Conservation (phyloP, 1,284 basidiomycete genomes). For the Moesziomyces antarcticus region DNA sequence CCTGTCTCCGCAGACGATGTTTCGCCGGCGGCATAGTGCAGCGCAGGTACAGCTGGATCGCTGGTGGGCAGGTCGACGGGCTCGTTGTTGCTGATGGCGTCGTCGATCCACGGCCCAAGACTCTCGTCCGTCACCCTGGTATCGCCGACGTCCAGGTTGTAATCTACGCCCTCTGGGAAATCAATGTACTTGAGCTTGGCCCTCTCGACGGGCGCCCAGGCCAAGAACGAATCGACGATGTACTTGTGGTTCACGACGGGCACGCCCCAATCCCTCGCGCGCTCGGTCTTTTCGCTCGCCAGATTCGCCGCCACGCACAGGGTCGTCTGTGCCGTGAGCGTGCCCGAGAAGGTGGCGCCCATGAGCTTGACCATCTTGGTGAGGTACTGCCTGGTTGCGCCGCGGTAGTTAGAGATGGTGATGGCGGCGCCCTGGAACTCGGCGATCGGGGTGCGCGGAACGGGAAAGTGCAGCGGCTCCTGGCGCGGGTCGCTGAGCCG, state of each 20-base stretch:
- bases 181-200: conserved; percentile 48
- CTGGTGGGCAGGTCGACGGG: conserved; percentile 35
- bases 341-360: conserved; percentile 83
- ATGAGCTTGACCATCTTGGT: conserved; percentile 81
- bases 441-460: conserved; percentile 69
- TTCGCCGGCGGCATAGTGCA: conserved; percentile 9
- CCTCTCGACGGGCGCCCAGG: conserved; percentile 33
- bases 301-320: conserved; percentile 85
- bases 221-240: conserved; percentile 83
- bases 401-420: conserved; percentile 88
- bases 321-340: conserved; percentile 77
- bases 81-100: conserved; percentile 44
- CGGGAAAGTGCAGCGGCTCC: conserved; percentile 74
- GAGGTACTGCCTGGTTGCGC: conserved; percentile 82
- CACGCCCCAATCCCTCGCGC: conserved; percentile 82
- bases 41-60: conserved; percentile 16
- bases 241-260: conserved; percentile 87
- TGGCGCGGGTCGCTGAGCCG: conserved; percentile 76
- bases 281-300: conserved; percentile 78
- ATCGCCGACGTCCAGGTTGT: conserved; percentile 26
- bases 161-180: conserved; percentile 36
- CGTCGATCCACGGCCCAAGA: conserved; percentile 43
- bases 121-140: conserved; percentile 41
- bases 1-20: conserved; percentile 1
- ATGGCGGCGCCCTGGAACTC: conserved; percentile 73